Percentiles rank a stretch among this genome's conserved stretches.
Conservation (phyloP, 768 basidiomycete species). For the Tulasnella sp. region DNA sequence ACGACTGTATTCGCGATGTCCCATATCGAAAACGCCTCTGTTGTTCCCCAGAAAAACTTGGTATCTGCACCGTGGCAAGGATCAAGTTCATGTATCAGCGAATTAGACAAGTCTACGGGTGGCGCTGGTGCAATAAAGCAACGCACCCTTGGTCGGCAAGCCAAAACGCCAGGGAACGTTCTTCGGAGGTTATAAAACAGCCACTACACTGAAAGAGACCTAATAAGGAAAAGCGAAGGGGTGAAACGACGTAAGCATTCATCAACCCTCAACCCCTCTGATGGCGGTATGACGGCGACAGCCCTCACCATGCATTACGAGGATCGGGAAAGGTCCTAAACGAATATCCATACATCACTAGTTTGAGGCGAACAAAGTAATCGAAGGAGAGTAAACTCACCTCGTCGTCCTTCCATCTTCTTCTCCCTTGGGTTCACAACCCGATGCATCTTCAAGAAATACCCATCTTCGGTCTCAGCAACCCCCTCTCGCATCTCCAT, state of each 20-base stretch:
- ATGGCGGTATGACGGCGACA: no score
- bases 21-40: slow-evolving; percentile 38
- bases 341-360: no score
- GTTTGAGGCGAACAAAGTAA: neutral
- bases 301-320: no score
- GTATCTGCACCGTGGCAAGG: slow-evolving; percentile 25
- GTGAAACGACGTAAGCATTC: no score
- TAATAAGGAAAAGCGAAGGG: neutral
- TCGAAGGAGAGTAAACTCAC: slow-evolving; percentile 20
- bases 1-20: slow-evolving; percentile 30
- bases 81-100: neutral
- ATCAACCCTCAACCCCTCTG: no score
- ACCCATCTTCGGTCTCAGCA: slow-evolving; percentile 38
- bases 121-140: neutral
- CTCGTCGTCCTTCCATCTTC: slow-evolving; percentile 25
- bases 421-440: slow-evolving; percentile 28
- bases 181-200: slow-evolving; percentile 38
- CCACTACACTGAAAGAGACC: slow-evolving; percentile 37
- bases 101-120: neutral
- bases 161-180: slow-evolving; percentile 39
- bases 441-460: slow-evolving; percentile 27
- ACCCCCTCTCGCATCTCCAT: slow-evolving; percentile 35
- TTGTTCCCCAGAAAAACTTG: slow-evolving; percentile 34
- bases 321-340: no score
- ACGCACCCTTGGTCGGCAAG: slow-evolving; percentile 31